Percentiles rank a stretch among this genome's conserved stretches.
Evolutionary conservation across 2,329 filamentous ascomycete species (phyloP).

Genomic region (Alternaria sp.): DNA sequence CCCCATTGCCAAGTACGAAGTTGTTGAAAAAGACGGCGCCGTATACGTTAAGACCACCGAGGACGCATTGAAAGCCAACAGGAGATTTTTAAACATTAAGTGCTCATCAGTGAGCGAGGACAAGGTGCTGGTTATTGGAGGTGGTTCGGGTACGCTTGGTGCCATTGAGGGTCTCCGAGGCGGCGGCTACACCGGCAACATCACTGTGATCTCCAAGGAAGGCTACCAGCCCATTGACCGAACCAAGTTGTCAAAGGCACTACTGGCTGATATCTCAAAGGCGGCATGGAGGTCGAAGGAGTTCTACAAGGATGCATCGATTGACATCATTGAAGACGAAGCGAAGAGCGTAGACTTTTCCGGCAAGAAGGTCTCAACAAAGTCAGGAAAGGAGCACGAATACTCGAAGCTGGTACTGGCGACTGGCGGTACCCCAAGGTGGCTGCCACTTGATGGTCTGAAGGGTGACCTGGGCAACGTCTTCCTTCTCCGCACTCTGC

Average conservation of each 20-base stretch:
- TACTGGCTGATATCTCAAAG: conserved; percentile 82
- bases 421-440: conserved; percentile 80
- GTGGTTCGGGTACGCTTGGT: conserved; percentile 84
- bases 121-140: conserved; percentile 76
- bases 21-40: conserved; percentile 80
- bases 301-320: conserved; percentile 74
- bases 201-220: conserved; percentile 86
- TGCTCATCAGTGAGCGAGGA: conserved; percentile 68
- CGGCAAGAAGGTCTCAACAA: conserved; percentile 76
- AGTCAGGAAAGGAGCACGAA: conserved; percentile 71
- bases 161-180: conserved; percentile 83
- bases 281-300: conserved; percentile 77
- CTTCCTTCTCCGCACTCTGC: conserved; percentile 81
- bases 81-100: conserved; percentile 76
- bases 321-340: conserved; percentile 65
- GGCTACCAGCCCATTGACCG: conserved; percentile 89
- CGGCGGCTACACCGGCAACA: conserved; percentile 77
- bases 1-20: conserved; percentile 80
- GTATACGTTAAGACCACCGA: conserved; percentile 87
- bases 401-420: conserved; percentile 93
- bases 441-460: conserved; percentile 82
- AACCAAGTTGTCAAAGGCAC: conserved; percentile 92
- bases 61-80: conserved; percentile 76
- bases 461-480: conserved; percentile 83
- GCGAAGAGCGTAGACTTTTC: conserved; percentile 81